Evolutionary conservation across 1,284 basidiomycete species (phyloP), one percentile per base, ranked within the genome.

Genomic region (Melampsora larici-populina): DNA sequence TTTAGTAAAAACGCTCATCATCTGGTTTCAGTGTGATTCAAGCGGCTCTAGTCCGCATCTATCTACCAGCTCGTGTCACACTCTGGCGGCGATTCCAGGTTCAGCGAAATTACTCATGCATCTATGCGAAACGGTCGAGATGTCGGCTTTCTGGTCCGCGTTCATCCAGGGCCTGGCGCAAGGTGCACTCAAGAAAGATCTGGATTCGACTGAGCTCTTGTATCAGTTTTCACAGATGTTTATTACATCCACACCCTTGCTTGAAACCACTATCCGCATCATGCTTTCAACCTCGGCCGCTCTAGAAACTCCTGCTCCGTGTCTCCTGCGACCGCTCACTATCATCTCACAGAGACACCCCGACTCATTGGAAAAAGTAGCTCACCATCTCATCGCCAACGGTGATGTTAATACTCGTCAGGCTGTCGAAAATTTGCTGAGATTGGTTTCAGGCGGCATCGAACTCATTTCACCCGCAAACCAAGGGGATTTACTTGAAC

Each of bases 121-220:
- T 17, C n/a, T 70, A 60, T 70, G 48, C 36, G 21, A 62, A 64
- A 15, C 40, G n/a, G 55, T 63, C 15, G 75, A 70, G 21, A 58
- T 77, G 51, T 77, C 75, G 36, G 31, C 51, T 18, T 77, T 77
- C 31, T 69, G 75, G 75, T 62, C 43, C 36, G 67, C 64, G n/a
- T 70, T 77, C 17, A 49, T 70, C 9, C 67, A 49, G 68, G 58
- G 67, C 24, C 26, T 77, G 46, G 29, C 49, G 21, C 70, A 64
- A 8, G 63, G 60, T 63, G 29, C 67, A 13, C 51, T 65, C n/a
- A 76, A 76, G 65, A 43, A 76, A 17, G 49, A 60, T 29, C 26
- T 60, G 18, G 43, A 33, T n/a, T 33, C 67, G 8, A 67, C 58
- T 33, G 67, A 77, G 29, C 55, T 77, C 36, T 49, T 77, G n/a